Base-by-base conservation (phyloP, 1,284 basidiomycete species). In the Chalciporus sp. region DNA sequence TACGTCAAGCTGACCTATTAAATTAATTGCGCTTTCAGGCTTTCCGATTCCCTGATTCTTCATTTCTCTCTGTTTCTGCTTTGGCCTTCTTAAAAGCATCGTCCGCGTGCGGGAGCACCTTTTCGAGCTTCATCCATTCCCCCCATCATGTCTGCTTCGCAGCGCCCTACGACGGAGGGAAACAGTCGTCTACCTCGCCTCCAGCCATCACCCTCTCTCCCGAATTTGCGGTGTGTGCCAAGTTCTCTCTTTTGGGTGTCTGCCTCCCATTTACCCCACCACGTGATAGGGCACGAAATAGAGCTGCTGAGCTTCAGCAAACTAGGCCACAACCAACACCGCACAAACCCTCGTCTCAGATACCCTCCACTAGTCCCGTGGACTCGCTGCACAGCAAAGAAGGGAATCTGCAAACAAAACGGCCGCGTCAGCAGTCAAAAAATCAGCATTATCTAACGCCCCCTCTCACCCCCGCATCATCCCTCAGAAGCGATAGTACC, bases 121-220 rank as follows among this genome's bases (percentile, higher is more conserved):
- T 70, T 71, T 66, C 69, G 64, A 72, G 62, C 56, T 28, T 52
- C 66, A 59, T 55, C 63, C 58, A 46, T 50, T 52, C 12, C 52
- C 39, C 59, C 52, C 69, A 70, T 54, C 71, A 70, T 70, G 68
- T 60, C 68, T 42, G 19, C 60, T 56, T 66, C 70, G 51, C 59
- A 69, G 37, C 64, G 58, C 49, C 49, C 49, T 42, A 50, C 59
- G 33, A 60, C 49, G 42, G 70, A 69, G 28, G 39, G 44, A 23
- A 33, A 37, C 44, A 20, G 61, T 28, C 73, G 75, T 55, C 78
- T 77, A 45, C 74, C 76, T 8, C 80, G 80, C 42, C 72, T 85
- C 42, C 82, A 83, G 52, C 79, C 81, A 46, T 84, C 82, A 4
- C 81, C 83, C 17, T 84, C 83, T 26, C 72, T 85, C 56, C 83